phyloP scores from a whole-genome alignment of 306 rosid species.

The Erythrophleum fordii region DNA sequence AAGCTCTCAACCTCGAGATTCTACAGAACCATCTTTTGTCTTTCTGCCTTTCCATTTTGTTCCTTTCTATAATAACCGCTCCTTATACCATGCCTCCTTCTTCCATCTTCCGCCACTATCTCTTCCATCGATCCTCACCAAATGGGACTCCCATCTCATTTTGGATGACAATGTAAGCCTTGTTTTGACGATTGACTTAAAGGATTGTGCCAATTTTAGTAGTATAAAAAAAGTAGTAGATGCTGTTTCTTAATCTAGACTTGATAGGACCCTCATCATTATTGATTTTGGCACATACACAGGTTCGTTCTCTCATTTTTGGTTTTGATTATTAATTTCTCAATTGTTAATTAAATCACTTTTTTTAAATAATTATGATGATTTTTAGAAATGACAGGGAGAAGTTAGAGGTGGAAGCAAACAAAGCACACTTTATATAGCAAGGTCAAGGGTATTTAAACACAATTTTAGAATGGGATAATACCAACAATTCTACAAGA shows the following conservation, averaged over 20 bases:
- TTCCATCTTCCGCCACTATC: too few species aligned
- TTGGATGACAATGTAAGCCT: constrained; percentile 51
- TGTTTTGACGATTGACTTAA: constrained; percentile 57
- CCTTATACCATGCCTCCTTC: constrained; percentile 37
- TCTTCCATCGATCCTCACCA: constrained; percentile 25
- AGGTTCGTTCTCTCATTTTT: not conserved
- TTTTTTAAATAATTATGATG: constrained; percentile 12
- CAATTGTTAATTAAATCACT: not conserved
- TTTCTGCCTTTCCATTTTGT: constrained; percentile 49
- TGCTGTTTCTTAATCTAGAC: constrained; percentile 61
- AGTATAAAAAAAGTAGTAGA: constrained; percentile 72
- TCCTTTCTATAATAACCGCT: constrained; percentile 46
- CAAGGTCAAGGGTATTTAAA: constrained; percentile 71
- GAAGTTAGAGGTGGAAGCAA: constrained; percentile 61
- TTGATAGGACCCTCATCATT: constrained; percentile 59
- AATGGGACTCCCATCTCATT: constrained; percentile 52
- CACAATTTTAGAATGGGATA: constrained; percentile 74
- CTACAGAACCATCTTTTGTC: constrained; percentile 55
- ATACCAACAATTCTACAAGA: constrained; percentile 76
- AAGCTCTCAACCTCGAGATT: constrained; percentile 46
- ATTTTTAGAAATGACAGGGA: constrained; percentile 51
- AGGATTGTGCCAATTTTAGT: constrained; percentile 68
- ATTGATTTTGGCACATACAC: constrained; percentile 51
- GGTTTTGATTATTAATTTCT: not conserved
- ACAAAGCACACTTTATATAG: constrained; percentile 70